These are phyloP conservation scores for Lachnellula subtilissima DNA, from an alignment of 2,329 filamentous ascomycete species.

Conservation along the genomic window DNA sequence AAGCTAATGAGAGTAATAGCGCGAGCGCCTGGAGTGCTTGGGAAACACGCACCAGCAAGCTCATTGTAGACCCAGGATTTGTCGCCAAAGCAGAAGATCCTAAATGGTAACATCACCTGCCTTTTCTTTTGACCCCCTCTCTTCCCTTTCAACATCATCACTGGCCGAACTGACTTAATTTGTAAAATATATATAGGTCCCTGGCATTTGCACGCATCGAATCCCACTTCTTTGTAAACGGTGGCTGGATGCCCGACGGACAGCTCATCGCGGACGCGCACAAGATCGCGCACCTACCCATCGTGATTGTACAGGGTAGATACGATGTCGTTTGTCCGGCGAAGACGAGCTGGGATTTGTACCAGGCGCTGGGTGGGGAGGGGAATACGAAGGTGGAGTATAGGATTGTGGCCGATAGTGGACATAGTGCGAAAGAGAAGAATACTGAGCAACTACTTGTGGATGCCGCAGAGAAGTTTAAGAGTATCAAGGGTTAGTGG, in stretches of 20 bases:
- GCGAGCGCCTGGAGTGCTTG: neutral
- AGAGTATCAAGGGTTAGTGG: conserved; percentile 6
- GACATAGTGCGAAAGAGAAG: conserved; percentile 29
- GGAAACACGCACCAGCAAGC: neutral
- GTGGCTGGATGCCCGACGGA: conserved; percentile 38
- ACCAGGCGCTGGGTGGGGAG: conserved; percentile 34
- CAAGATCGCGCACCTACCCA: conserved; percentile 29
- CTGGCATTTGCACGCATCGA: conserved; percentile 39
- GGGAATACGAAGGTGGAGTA: conserved; percentile 26
- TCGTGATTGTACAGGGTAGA: conserved; percentile 40
- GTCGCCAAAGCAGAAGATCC: neutral
- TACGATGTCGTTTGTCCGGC: conserved; percentile 43
- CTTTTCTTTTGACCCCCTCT: neutral
- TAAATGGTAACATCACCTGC: conserved; percentile 14
- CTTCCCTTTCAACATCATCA: too few species aligned
- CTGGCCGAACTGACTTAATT: too few species aligned
- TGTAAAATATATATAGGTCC: conserved; percentile 12
- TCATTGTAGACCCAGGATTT: neutral
- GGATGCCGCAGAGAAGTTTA: conserved; percentile 29
- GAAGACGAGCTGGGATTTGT: conserved; percentile 39
- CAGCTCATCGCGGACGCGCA: conserved; percentile 32
- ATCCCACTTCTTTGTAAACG: conserved; percentile 39
- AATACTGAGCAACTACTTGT: conserved; percentile 25
- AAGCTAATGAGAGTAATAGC: neutral
- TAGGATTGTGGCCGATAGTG: conserved; percentile 22